Evolutionary conservation across 2,329 filamentous ascomycete genomes (phyloP), one percentile per base, ranked within the genome.

Genomic region (Exserohilum rostratum): DNA sequence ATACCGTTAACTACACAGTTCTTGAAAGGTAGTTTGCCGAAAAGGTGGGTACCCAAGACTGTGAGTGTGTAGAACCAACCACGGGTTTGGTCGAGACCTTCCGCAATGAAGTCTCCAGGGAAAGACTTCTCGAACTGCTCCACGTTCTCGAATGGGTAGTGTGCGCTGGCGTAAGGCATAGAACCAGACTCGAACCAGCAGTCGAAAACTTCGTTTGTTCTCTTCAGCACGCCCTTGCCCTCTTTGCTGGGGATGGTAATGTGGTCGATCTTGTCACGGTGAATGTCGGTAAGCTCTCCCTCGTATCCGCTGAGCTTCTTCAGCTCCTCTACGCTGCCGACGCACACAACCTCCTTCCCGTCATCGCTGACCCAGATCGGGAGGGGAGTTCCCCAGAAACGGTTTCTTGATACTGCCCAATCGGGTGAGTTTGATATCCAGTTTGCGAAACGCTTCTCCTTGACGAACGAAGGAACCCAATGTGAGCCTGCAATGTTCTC

Each of bases 1-100:
- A 96, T 95, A 45, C 93, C 93, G 71, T 96, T 97, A 58, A 96
- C 92, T n/a, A 97, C 90, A 67, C 91, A 96, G 74, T 96, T 97
- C 78, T 95, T 88, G 82, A 96, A 97, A 0, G 93, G 92, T 2
- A 92, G 86, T 31, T 86, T 84, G 38, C 90, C 90, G 67, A 95
- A 96, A 3, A 97, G 83, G 72, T 96, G 90, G 6, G 90, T 95
- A 30, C 93, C 93, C 43, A 98, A 80, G 9, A 97, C 91, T 17
- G 91, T 86, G 57, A 97, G 79, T 1, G 93, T 97, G 74, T 98
- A 97, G 78, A 97, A 98, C 93, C 93, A 98, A 45, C 93, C 93
- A 69, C 93, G 86, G 18, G 93, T 97, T 78, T 97, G 93, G 72
- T 97, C 93, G 39, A 96, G 80, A 64, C 92, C 92, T 74, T 97